A percentile compares a stretch with the other conserved stretches of the same genome.
phyloP scores from a whole-genome alignment of 768 basidiomycete species.

The Pholiota microspora region DNA sequence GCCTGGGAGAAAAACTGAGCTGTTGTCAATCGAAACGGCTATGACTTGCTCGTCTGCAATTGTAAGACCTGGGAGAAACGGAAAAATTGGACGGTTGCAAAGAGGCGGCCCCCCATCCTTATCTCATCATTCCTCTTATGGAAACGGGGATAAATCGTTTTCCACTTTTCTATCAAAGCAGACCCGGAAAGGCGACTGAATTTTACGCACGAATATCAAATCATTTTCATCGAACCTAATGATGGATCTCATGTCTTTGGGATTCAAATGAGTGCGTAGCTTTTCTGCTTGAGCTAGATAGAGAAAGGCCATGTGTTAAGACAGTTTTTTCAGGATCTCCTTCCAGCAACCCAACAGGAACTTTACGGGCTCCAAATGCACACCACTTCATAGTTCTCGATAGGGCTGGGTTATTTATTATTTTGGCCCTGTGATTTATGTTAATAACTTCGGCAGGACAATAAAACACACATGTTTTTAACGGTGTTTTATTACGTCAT shows the following conservation, averaged over 20 bases:
- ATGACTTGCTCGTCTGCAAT: conserved; percentile 46
- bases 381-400: conserved; percentile 54
- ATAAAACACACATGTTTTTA: too few species aligned
- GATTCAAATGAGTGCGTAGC: conserved; percentile 48
- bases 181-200: conserved; percentile 41
- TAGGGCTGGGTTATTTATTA: too few species aligned
- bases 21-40: conserved; percentile 54
- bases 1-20: conserved; percentile 55
- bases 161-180: conserved; percentile 46
- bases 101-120: conserved; percentile 34
- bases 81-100: conserved; percentile 31
- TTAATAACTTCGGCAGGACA: too few species aligned
- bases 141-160: conserved; percentile 41
- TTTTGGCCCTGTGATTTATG: too few species aligned
- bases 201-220: conserved; percentile 58
- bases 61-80: conserved; percentile 19
- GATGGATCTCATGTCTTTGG: conserved; percentile 63
- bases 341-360: conserved; percentile 50
- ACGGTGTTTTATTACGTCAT: too few species aligned
- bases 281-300: not conserved
- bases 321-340: conserved; percentile 44
- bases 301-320: not conserved
- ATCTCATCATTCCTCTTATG: conserved; percentile 26
- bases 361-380: conserved; percentile 39
- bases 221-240: conserved; percentile 59